These are phyloP conservation scores for Tanacetum coccineum DNA, from an alignment of 129 eudicot species.

Conservation along the genomic window DNA sequence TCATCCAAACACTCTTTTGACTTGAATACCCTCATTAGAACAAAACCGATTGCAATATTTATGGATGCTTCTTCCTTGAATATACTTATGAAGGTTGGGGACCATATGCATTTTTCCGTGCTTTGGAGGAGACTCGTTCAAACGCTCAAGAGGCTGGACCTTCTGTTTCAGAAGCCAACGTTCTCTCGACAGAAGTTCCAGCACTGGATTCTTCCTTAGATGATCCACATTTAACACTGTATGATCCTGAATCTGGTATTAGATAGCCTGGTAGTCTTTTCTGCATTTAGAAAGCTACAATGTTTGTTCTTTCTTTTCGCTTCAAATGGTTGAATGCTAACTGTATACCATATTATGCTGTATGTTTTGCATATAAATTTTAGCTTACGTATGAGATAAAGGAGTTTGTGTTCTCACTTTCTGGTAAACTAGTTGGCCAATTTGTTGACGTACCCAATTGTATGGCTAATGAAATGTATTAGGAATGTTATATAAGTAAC, in stretches of 20 bases:
- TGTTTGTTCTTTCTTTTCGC: constrained; percentile 17
- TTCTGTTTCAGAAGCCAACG: constrained; percentile 9
- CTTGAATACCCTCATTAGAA: constrained; percentile 4
- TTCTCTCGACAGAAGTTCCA: constrained; percentile 19
- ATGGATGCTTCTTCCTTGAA: neutral
- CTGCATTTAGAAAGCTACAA: constrained; percentile 4
- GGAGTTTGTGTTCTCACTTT: too few relatives aligned
- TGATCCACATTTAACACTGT: constrained; percentile 10
- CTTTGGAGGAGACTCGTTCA: constrained; percentile 42
- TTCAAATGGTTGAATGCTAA: neutral
- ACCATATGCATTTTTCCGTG: constrained; percentile 57
- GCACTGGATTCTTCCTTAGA: constrained; percentile 12
- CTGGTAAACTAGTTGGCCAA: too few relatives aligned
- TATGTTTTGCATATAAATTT: too few relatives aligned
- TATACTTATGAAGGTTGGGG: constrained; percentile 60
- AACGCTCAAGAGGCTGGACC: constrained; percentile 16
- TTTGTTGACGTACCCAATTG: too few relatives aligned
- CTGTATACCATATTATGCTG: neutral
- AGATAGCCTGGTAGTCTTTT: constrained; percentile 14
- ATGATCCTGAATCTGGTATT: constrained; percentile 49
- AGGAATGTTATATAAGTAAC: too few relatives aligned
- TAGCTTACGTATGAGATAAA: too few relatives aligned
- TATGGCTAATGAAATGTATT: too few relatives aligned
- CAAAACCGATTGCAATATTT: neutral
- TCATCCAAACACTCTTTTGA: neutral